Conservation (phyloP, 495 filamentous ascomycete species). For the Penicillium argentinense region DNA sequence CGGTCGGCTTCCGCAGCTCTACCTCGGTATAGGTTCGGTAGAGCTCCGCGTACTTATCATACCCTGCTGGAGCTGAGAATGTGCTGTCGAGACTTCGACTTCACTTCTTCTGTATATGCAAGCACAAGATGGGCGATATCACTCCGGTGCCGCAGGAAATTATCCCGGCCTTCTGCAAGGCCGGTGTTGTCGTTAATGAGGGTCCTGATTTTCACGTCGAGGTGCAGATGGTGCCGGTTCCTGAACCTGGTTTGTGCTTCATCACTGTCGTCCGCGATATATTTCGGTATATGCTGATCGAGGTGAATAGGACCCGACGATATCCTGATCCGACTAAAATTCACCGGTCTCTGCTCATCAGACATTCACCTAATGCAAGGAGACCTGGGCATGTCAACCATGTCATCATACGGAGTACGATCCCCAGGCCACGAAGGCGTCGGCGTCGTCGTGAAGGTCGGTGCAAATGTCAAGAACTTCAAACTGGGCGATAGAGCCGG, state of each 20-base stretch:
- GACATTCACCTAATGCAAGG: conserved; percentile 51
- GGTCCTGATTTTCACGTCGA: conserved; percentile 53
- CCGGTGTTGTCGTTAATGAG: conserved; percentile 54
- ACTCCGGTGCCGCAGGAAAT: conserved; percentile 16
- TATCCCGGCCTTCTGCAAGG: conserved; percentile 54
- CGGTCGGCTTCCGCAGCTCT: too few species aligned
- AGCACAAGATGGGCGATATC: conserved; percentile 3
- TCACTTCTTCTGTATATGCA: neutral
- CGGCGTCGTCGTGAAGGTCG: conserved; percentile 54
- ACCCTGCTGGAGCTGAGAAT: too few species aligned
- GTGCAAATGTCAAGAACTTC: conserved; percentile 51
- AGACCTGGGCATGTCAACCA: conserved; percentile 45
- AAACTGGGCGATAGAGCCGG: conserved; percentile 60
- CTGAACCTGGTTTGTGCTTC: conserved; percentile 42
- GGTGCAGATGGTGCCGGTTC: conserved; percentile 53
- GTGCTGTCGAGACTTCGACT: neutral
- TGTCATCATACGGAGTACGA: conserved; percentile 46
- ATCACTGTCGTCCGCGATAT: neutral
- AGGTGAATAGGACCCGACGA: conserved; percentile 40
- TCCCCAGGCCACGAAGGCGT: conserved; percentile 59
- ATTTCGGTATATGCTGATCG: neutral
- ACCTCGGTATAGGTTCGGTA: too few species aligned
- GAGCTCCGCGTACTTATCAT: too few species aligned
- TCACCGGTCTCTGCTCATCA: conserved; percentile 48
- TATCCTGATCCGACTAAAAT: conserved; percentile 46